phyloP scores from a whole-genome alignment of 768 basidiomycete species.

The Phanerochaete sordida region DNA sequence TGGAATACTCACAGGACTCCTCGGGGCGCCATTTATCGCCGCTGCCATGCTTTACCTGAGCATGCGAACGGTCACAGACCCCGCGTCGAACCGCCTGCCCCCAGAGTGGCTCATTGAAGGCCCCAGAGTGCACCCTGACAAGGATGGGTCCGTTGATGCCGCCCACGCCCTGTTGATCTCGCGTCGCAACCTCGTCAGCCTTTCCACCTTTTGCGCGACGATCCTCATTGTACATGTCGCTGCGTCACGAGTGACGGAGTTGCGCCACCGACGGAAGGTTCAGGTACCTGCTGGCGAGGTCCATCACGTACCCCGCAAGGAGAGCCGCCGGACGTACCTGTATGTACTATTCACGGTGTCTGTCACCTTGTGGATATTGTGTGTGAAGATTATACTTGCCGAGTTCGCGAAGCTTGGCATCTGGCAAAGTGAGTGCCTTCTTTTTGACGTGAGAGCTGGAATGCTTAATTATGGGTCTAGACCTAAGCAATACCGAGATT shows the following conservation, averaged over 20 bases:
- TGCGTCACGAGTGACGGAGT: conserved; percentile 75
- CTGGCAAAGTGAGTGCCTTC: conserved; percentile 63
- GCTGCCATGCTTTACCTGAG: conserved; percentile 60
- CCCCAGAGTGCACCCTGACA: conserved; percentile 52
- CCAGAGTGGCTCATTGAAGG: conserved; percentile 76
- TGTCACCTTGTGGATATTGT: conserved; percentile 46
- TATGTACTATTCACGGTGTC: conserved; percentile 63
- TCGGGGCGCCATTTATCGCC: conserved; percentile 81
- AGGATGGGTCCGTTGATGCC: conserved; percentile 39
- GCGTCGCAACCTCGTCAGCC: conserved; percentile 72
- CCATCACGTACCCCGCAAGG: conserved; percentile 72
- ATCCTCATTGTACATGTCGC: conserved; percentile 77
- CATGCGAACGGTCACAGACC: conserved; percentile 29
- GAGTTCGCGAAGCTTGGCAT: conserved; percentile 40
- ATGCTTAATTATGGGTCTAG: conserved; percentile 34
- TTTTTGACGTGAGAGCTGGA: not conserved
- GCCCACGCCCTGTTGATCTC: conserved; percentile 58
- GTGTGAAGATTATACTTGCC: conserved; percentile 45
- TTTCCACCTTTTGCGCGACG: conserved; percentile 76
- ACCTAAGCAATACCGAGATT: conserved; percentile 76
- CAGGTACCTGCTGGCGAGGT: conserved; percentile 63
- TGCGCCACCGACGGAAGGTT: conserved; percentile 38
- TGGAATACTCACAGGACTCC: conserved; percentile 77
- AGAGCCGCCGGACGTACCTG: conserved; percentile 56
- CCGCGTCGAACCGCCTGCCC: conserved; percentile 37